Evolutionary conservation across 2,329 filamentous ascomycete species (phyloP), one percentile per base, ranked within the genome.

Genomic region (Ophidiomyces ophidiicola): DNA sequence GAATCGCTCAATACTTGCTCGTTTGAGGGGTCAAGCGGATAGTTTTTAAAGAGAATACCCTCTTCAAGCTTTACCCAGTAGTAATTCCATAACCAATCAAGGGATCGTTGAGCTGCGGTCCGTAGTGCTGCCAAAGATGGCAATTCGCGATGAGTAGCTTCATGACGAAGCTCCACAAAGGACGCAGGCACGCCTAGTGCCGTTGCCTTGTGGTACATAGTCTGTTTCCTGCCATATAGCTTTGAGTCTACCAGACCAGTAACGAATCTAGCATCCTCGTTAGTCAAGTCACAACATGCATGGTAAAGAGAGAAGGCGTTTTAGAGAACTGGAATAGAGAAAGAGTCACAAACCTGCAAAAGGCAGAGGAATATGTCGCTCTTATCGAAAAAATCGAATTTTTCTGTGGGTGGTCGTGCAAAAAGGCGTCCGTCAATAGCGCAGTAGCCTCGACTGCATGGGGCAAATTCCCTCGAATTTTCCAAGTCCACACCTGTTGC

Each of bases 141-240:
- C 41, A 94, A 66, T 55, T 86, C 82, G 58, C 92, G 83, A 58
- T 96, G 87, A 28, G 86, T 92, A 30, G 82, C 83, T 62, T 92
- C 82, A 58, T 94, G 87, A 32, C 87, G 75, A 43, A 92, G 68
- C 65, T 93, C 86, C 39, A 94, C 85, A 59, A 94, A 92, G 0
- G 80, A 79, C 0, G 79, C 76, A 0, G 63, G 63, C 2, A 66
- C 48, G 1, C 61, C 61, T 3, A 66, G 47, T 28, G 61, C 55
- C 37, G 57, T 48, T 3, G 63, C 63, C 14, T 60, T 55, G 36
- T 62, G 58, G 45, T 64, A 67, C 63, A 67, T 67, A 35, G 61
- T 64, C 40, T 54, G 58, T 17, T 59, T 60, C 34, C 52, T 56
- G 11, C 59, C 59, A 38, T 57, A 53, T 7, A 65, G 52, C 35